phyloP scores from a whole-genome alignment of 1,284 basidiomycete genomes.

The Takashimella koratensis region DNA sequence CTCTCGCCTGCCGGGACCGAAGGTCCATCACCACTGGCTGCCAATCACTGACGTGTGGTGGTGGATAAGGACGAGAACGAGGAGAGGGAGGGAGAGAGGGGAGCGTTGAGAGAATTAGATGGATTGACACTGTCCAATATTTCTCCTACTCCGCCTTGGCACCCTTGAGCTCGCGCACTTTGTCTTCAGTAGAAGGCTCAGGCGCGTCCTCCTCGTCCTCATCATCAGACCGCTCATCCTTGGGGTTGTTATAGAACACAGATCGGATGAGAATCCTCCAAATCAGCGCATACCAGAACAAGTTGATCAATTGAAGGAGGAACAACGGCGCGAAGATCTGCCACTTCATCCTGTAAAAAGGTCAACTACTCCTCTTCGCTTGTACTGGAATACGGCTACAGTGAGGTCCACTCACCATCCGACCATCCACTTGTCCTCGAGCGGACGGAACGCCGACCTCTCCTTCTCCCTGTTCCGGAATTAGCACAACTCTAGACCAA shows the following conservation, averaged over 20 bases:
- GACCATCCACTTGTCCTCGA: constrained; percentile 66
- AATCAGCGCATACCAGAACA: constrained; percentile 88
- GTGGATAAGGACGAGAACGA: background rate
- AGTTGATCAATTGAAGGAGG: constrained; percentile 73
- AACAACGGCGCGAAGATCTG: constrained; percentile 74
- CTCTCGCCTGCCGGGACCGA: no score
- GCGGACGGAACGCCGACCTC: constrained; percentile 49
- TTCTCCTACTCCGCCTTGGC: background rate
- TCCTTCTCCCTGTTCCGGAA: constrained; percentile 7
- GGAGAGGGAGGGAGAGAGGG: background rate
- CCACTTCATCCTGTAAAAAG: constrained; percentile 68
- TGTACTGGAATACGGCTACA: no score
- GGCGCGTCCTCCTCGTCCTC: constrained; percentile 47
- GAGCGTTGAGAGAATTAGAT: background rate
- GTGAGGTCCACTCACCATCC: constrained; percentile 56
- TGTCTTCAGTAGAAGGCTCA: constrained; percentile 1
- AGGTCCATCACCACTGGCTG: no score
- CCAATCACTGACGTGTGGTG: no score
- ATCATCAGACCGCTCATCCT: constrained; percentile 53
- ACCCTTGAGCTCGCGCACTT: background rate
- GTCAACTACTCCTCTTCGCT: no score
- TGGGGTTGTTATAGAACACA: constrained; percentile 34
- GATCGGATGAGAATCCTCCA: constrained; percentile 63
- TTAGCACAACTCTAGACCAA: background rate
- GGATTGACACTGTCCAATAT: background rate